Percentiles rank a stretch among this genome's conserved stretches.
phyloP scores from a whole-genome alignment of 2,329 filamentous ascomycete species.

The Ceratocystis ficicola region DNA sequence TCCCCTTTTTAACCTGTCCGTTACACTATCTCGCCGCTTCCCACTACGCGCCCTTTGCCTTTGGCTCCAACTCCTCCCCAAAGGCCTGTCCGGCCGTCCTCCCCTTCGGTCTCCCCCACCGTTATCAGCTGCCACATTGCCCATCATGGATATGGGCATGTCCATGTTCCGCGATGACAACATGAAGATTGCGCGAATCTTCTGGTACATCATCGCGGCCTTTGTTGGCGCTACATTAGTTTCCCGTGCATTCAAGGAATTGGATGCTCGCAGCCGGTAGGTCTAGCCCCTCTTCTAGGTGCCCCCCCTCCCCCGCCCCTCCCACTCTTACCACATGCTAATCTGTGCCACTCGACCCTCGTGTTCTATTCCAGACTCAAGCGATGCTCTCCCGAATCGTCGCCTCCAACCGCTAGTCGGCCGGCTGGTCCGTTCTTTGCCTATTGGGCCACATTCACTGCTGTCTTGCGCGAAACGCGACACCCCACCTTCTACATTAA shows the following conservation, averaged over 20 bases:
- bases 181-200: conserved; percentile 39
- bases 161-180: conserved; percentile 35
- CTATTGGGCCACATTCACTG: conserved; percentile 47
- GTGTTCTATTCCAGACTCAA: conserved; percentile 33
- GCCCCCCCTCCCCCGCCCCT: background rate
- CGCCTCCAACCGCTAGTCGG: conserved; percentile 38
- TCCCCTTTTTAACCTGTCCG: background rate
- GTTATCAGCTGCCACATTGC: background rate
- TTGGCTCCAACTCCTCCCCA: background rate
- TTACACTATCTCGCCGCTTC: background rate
- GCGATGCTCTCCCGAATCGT: conserved; percentile 33
- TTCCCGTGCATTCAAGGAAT: conserved; percentile 35
- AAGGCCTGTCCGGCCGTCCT: background rate
- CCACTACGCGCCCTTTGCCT: background rate
- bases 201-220: conserved; percentile 47
- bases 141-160: conserved; percentile 26
- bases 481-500: conserved; percentile 44
- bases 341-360: too few species aligned
- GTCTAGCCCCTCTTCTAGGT: background rate
- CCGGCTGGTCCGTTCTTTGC: conserved; percentile 38
- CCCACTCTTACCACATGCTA: background rate
- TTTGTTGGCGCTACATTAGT: conserved; percentile 35
- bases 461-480: conserved; percentile 43
- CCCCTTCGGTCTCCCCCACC: background rate
- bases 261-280: conserved; percentile 35